A percentile compares a stretch with the other conserved stretches of the same genome.
Evolutionary conservation across 129 eudicot genomes (phyloP).

Genomic region (Glebionis coronaria): DNA sequence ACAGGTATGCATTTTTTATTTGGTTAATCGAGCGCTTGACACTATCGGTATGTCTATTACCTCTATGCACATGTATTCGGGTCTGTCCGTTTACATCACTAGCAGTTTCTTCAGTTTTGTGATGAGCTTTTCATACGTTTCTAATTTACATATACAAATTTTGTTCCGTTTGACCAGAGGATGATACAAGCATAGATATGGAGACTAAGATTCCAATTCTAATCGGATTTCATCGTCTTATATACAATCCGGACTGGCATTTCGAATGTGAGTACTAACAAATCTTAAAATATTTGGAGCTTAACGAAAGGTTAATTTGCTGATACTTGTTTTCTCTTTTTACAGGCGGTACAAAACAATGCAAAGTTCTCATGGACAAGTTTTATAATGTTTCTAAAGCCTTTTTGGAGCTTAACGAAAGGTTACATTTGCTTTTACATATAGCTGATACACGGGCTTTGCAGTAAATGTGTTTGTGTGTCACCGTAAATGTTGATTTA

Average conservation of each 20-base stretch:
- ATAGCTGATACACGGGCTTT: too few relatives aligned
- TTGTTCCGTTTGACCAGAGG: slow-evolving; percentile 51
- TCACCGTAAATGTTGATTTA: not conserved
- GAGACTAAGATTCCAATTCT: slow-evolving; percentile 78
- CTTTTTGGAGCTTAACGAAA: slow-evolving; percentile 74
- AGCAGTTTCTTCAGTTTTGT: too few relatives aligned
- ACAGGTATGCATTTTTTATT: slow-evolving; percentile 87
- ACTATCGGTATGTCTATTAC: slow-evolving; percentile 69
- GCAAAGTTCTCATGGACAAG: slow-evolving; percentile 97
- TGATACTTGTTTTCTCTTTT: not conserved
- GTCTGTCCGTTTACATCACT: too few relatives aligned
- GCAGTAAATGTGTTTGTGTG: too few relatives aligned
- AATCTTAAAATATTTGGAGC: too few relatives aligned
- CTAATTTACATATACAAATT: not conserved
- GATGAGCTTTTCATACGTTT: not conserved
- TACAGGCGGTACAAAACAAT: slow-evolving; percentile 88
- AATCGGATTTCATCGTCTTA: slow-evolving; percentile 68
- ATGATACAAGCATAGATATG: slow-evolving; percentile 70
- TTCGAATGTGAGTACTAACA: slow-evolving; percentile 60
- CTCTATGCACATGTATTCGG: not conserved
- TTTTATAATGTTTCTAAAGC: slow-evolving; percentile 91
- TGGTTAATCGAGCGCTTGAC: slow-evolving; percentile 98
- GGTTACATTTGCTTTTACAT: slow-evolving; percentile 36
- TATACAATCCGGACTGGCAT: slow-evolving; percentile 78
- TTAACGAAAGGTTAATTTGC: too few relatives aligned